phyloP scores from a whole-genome alignment of 345 rosid genomes.

The Carallia brachiata region DNA sequence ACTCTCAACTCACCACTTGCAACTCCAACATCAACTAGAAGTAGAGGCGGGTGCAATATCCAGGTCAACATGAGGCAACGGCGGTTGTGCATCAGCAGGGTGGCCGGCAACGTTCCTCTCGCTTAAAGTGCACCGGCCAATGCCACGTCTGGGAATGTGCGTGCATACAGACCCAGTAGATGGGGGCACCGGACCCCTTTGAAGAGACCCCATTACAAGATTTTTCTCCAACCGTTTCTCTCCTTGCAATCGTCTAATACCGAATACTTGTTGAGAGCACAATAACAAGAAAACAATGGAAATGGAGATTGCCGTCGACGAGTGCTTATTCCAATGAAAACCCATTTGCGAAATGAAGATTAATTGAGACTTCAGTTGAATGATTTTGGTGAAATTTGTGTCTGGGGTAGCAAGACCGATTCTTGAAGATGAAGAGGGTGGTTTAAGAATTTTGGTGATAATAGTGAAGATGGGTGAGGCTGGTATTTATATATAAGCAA shows the following conservation, averaged over 20 bases:
- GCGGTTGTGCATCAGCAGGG: neutral
- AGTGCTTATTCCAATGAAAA: neutral
- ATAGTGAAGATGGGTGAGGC: neutral
- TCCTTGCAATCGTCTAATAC: neutral
- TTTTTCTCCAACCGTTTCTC: neutral
- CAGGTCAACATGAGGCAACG: neutral
- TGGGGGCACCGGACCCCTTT: slow-evolving; percentile 1
- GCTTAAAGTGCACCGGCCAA: neutral
- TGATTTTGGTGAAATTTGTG: no score
- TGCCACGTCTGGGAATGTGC: neutral
- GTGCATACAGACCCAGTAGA: neutral
- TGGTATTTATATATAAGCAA: neutral
- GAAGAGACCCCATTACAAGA: slow-evolving; percentile 1
- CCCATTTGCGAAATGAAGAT: neutral
- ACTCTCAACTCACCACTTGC: no score
- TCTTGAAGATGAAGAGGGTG: neutral
- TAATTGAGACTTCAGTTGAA: neutral
- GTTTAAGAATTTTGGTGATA: neutral
- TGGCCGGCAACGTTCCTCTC: slow-evolving; percentile 10
- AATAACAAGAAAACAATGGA: neutral
- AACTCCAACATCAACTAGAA: neutral
- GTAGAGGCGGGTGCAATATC: neutral
- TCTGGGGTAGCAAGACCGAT: neutral
- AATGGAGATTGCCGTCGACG: no score
- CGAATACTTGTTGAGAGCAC: neutral